Evolutionary conservation across 305 asterid genomes (phyloP).

Genomic region (Salvia sclarea): DNA sequence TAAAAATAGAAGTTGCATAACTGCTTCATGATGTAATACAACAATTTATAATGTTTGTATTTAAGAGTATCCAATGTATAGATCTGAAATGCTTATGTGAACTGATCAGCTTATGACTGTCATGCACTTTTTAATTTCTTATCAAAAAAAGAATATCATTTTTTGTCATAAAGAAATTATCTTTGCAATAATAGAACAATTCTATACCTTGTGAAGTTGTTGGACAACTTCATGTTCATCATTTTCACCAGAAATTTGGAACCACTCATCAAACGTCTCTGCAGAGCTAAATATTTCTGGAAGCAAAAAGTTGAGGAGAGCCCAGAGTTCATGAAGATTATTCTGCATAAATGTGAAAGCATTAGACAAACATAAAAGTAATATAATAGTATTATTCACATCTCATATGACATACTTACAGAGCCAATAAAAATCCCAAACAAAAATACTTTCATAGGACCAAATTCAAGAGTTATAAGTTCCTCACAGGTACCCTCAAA

Average conservation of each 20-base stretch:
- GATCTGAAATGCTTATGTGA: background rate
- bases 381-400: too few relatives aligned
- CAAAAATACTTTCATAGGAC: background rate
- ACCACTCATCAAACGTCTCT: slow-evolving; percentile 98
- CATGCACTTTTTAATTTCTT: slow-evolving; percentile 1
- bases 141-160: background rate
- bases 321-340: slow-evolving; percentile 99
- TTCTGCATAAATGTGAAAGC: slow-evolving; percentile 56
- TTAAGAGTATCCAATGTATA: background rate
- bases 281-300: slow-evolving; percentile 99
- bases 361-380: background rate
- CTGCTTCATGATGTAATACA: background rate
- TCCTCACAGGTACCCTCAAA: too few relatives aligned
- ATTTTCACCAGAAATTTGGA: slow-evolving; percentile 96
- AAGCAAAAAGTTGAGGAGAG: slow-evolving; percentile 92
- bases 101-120: background rate
- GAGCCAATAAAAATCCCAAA: background rate
- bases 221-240: slow-evolving; percentile 99
- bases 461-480: too few relatives aligned
- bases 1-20: background rate
- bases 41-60: background rate
- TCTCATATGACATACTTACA: too few relatives aligned
- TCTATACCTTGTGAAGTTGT: slow-evolving; percentile 93
- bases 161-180: slow-evolving; percentile 9
- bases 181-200: background rate